Conservation (phyloP, 2,329 filamentous ascomycete species). For the Neobulgaria alba region DNA sequence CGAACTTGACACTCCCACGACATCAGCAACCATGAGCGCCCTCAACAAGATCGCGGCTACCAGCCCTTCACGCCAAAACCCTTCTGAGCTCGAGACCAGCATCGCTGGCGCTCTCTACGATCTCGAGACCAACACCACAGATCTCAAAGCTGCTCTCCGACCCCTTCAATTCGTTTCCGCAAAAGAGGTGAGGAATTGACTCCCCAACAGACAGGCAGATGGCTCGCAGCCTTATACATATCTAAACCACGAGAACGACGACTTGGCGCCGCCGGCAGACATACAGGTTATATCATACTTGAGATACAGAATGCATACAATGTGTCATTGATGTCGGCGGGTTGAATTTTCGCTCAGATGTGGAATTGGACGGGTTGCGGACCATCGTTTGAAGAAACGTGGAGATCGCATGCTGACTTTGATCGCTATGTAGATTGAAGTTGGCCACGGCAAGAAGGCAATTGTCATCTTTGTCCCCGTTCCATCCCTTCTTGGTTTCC, state of each 20-base stretch:
- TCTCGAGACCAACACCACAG: conserved; percentile 97
- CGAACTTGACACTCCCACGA: conserved; percentile 6
- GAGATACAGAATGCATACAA: conserved; percentile 21
- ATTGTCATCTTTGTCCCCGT: conserved; percentile 99
- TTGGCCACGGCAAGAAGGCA: conserved; percentile 99
- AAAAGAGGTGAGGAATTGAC: conserved; percentile 79
- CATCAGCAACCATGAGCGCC: conserved; percentile 52
- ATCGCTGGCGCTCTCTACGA: conserved; percentile 97
- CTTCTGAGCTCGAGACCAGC: conserved; percentile 93
- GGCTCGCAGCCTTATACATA: conserved; percentile 10
- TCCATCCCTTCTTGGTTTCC: conserved; percentile 95
- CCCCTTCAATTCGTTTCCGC: conserved; percentile 98
- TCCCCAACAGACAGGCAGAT: conserved; percentile 3
- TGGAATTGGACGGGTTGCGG: conserved; percentile 69
- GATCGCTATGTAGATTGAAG: conserved; percentile 81
- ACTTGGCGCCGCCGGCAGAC: conserved; percentile 19
- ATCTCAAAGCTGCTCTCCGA: conserved; percentile 92
- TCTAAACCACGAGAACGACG: conserved; percentile 16
- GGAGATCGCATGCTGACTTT: conserved; percentile 70
- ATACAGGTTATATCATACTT: conserved; percentile 21
- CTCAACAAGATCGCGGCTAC: conserved; percentile 98
- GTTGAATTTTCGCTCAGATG: conserved; percentile 20
- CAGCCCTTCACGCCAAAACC: conserved; percentile 92
- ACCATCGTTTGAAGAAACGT: conserved; percentile 46
- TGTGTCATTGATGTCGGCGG: conserved; percentile 21